phyloP scores from a whole-genome alignment of 2,329 filamentous ascomycete species.

The Cryoendolithus antarcticus region DNA sequence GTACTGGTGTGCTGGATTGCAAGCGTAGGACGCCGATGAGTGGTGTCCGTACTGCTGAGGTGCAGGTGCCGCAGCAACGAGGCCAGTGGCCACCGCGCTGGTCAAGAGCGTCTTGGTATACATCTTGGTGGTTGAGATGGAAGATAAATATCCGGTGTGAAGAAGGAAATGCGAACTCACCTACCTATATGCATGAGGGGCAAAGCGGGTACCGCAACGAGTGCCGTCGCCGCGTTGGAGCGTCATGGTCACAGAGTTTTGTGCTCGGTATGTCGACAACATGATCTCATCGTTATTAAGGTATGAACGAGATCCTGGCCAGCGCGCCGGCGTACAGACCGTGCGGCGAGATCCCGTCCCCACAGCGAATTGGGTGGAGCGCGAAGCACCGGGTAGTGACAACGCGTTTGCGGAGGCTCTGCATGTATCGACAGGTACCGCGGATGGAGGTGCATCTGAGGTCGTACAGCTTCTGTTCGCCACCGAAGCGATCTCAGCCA shows the following conservation, averaged over 20 bases:
- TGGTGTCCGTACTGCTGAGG: slow-evolving; percentile 10
- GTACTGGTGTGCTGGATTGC: slow-evolving; percentile 10
- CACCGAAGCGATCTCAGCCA: no score
- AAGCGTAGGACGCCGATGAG: slow-evolving; percentile 2
- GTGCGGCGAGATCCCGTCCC: no score
- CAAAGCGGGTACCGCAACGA: slow-evolving; percentile 1
- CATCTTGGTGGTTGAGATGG: slow-evolving; percentile 21
- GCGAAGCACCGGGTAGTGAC: no score
- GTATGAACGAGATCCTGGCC: no score
- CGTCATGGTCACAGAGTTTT: slow-evolving; percentile 2
- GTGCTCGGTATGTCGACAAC: slow-evolving; percentile 3
- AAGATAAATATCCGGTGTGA: neutral
- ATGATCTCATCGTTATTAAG: slow-evolving; percentile 5
- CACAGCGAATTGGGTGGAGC: no score
- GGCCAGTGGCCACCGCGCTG: slow-evolving; percentile 23
- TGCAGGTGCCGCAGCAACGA: slow-evolving; percentile 24
- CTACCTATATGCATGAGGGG: neutral
- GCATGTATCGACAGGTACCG: no score
- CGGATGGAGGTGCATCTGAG: no score
- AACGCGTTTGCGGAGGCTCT: no score
- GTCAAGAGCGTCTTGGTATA: slow-evolving; percentile 23
- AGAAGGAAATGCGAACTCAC: neutral
- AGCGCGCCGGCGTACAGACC: no score
- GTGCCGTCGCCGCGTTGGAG: slow-evolving; percentile 3
- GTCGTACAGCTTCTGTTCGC: no score